phyloP scores from a whole-genome alignment of 2,329 filamentous ascomycete genomes.

The Elsinoe necatrix region DNA sequence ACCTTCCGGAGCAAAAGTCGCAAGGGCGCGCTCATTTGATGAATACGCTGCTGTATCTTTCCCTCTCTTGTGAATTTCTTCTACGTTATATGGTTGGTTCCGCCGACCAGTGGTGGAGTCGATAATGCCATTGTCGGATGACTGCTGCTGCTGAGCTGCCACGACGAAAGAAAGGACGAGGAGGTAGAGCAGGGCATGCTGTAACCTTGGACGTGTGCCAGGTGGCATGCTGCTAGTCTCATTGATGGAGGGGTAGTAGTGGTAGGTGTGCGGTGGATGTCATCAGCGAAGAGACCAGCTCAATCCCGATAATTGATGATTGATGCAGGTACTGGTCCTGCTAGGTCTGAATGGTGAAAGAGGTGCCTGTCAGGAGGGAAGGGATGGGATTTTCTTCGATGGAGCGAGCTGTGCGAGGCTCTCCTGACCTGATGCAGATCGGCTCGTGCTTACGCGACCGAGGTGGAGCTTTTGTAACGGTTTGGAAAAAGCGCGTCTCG shows the following conservation, averaged over 20 bases:
- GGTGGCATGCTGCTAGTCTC: slow-evolving; percentile 21
- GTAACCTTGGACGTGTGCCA: slow-evolving; percentile 22
- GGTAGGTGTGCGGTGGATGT: background rate
- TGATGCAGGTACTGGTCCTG: slow-evolving; percentile 2
- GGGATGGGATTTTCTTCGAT: slow-evolving; percentile 11
- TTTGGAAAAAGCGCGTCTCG: slow-evolving; percentile 9
- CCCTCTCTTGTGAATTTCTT: slow-evolving; percentile 20
- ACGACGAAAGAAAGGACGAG: slow-evolving; percentile 26
- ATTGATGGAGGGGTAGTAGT: background rate
- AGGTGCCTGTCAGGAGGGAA: background rate
- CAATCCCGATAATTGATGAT: slow-evolving; percentile 5
- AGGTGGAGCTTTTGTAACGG: slow-evolving; percentile 14
- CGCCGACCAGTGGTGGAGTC: slow-evolving; percentile 19
- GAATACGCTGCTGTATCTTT: slow-evolving; percentile 25
- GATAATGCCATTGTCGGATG: slow-evolving; percentile 21
- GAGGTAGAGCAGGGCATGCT: slow-evolving; percentile 25
- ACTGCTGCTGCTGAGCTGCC: slow-evolving; percentile 34
- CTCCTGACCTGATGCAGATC: slow-evolving; percentile 16
- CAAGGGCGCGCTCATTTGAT: slow-evolving; percentile 81
- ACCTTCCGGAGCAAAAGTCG: slow-evolving; percentile 88
- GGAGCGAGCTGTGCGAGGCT: slow-evolving; percentile 5
- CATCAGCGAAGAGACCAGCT: slow-evolving; percentile 13
- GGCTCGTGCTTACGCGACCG: slow-evolving; percentile 16
- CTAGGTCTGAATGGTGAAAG: background rate
- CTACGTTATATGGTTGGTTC: slow-evolving; percentile 22